phyloP scores from a whole-genome alignment of 2,329 filamentous ascomycete genomes.

The Alternaria dauci region DNA sequence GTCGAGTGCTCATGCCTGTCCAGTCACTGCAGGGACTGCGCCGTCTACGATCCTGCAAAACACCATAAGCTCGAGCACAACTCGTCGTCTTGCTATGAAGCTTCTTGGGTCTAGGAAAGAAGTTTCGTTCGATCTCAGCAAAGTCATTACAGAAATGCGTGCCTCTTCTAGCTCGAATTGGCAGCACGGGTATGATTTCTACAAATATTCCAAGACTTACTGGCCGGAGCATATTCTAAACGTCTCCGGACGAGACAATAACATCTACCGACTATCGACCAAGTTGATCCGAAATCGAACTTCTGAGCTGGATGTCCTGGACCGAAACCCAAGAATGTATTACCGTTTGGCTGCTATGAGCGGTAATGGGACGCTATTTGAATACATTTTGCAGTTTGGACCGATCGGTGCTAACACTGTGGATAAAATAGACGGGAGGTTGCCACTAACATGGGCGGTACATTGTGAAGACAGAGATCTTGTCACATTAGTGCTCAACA shows the following conservation, averaged over 20 bases:
- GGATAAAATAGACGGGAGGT: too few species aligned
- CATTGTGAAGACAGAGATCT: neutral
- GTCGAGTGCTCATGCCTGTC: slow-evolving; percentile 8
- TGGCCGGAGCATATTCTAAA: slow-evolving; percentile 20
- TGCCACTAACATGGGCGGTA: neutral
- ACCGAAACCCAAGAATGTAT: neutral
- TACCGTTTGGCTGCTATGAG: neutral
- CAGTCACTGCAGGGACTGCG: slow-evolving; percentile 11
- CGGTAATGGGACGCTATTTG: too few species aligned
- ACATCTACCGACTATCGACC: slow-evolving; percentile 12
- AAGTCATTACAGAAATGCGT: slow-evolving; percentile 15
- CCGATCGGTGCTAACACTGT: too few species aligned
- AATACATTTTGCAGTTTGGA: too few species aligned
- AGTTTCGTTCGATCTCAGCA: slow-evolving; percentile 21
- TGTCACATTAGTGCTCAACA: too few species aligned
- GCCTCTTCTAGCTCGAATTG: neutral
- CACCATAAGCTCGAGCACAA: slow-evolving; percentile 13
- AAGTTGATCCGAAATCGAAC: neutral
- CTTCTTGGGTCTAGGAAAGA: slow-evolving; percentile 21
- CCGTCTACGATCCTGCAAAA: slow-evolving; percentile 17
- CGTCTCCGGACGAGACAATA: slow-evolving; percentile 14
- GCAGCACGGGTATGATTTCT: slow-evolving; percentile 14
- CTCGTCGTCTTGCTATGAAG: slow-evolving; percentile 17
- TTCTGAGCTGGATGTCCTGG: neutral
- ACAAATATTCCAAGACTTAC: slow-evolving; percentile 23